Evolutionary conservation across 768 basidiomycete genomes (phyloP).

Genomic region (Coprinopsis sp.): DNA sequence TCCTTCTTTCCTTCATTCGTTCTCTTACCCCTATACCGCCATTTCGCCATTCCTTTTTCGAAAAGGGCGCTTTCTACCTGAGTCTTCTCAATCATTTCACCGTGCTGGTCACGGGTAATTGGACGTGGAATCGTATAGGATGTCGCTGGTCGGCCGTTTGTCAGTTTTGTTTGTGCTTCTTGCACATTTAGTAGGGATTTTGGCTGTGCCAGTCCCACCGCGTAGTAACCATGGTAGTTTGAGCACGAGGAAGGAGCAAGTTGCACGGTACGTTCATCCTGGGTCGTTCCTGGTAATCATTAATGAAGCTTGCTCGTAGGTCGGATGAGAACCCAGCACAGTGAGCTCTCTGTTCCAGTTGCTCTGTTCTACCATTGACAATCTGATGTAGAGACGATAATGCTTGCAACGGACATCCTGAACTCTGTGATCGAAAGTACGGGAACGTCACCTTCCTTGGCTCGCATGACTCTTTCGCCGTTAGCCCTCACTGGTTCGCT

Average conservation of each 20-base stretch:
- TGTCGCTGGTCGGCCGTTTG: background rate
- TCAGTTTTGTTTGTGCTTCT: background rate
- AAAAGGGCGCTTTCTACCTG: no score
- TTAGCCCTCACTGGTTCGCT: slow-evolving; percentile 40
- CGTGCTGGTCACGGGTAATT: no score
- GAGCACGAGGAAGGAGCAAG: background rate
- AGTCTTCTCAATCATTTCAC: no score
- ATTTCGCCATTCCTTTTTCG: no score
- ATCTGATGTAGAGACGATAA: slow-evolving; percentile 11
- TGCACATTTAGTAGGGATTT: background rate
- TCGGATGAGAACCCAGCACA: no score
- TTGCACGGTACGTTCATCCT: background rate
- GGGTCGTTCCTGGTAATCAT: background rate
- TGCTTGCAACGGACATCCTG: slow-evolving; percentile 62
- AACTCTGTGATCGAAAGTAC: slow-evolving; percentile 56
- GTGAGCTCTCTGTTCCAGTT: background rate
- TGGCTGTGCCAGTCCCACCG: slow-evolving; percentile 2
- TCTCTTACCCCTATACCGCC: no score
- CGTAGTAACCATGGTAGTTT: background rate
- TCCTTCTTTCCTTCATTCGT: no score
- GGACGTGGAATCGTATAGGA: no score
- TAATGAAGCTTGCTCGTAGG: no score
- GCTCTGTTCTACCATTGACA: background rate
- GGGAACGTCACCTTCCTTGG: slow-evolving; percentile 44
- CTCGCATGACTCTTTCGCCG: slow-evolving; percentile 55